These are phyloP conservation scores for Phytopythium ostracodes DNA, from an alignment of 352 stramenopile species.

Conservation along the genomic window DNA sequence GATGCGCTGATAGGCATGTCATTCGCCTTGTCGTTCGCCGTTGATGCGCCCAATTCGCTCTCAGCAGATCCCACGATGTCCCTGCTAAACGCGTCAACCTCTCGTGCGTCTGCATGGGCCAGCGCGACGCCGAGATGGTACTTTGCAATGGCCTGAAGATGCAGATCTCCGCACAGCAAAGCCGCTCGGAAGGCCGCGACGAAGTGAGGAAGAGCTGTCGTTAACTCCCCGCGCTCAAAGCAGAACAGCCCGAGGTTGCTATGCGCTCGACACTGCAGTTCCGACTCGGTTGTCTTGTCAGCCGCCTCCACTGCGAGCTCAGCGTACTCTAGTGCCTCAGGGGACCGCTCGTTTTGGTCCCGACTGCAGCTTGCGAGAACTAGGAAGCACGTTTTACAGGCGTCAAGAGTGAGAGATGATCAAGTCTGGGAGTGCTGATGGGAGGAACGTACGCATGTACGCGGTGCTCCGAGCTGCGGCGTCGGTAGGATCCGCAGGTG, in stretches of 20 bases:
- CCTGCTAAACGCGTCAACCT: not conserved
- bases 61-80: not conserved
- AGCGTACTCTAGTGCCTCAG: conserved; percentile 17
- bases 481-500: conserved; percentile 13
- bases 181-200: conserved; percentile 28
- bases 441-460: conserved; percentile 17
- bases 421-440: not conserved
- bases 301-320: conserved; percentile 18
- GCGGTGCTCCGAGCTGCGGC: conserved; percentile 19
- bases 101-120: not conserved
- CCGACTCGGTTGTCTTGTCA: conserved; percentile 13
- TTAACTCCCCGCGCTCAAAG: conserved; percentile 24
- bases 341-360: conserved; percentile 9
- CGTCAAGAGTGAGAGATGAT: conserved; percentile 3
- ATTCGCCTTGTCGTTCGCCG: not conserved
- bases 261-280: conserved; percentile 25
- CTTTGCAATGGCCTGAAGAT: conserved; percentile 31
- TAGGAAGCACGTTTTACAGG: conserved; percentile 8
- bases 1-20: not conserved
- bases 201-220: conserved; percentile 28
- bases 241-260: conserved; percentile 37
- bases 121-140: conserved; percentile 42
- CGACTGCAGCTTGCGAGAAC: conserved; percentile 24
- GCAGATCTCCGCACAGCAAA: conserved; percentile 19
- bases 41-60: not conserved